These are phyloP conservation scores for Leccinum olivaceopallidum DNA, from an alignment of 768 basidiomycete genomes.

Conservation along the genomic window DNA sequence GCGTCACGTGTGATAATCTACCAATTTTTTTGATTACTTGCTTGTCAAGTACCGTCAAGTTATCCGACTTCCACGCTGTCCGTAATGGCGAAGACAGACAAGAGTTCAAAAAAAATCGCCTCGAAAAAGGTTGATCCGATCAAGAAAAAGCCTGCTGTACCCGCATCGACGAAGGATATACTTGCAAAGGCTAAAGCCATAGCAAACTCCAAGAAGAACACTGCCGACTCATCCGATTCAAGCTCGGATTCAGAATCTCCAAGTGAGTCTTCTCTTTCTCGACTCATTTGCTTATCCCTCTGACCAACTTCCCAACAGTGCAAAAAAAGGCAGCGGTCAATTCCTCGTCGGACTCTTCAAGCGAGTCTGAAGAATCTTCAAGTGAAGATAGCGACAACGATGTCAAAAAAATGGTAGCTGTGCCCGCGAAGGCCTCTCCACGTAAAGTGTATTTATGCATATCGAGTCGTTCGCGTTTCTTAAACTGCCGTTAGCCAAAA, in stretches of 20 bases:
- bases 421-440: background rate
- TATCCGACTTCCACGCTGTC: conserved; percentile 3
- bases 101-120: conserved; percentile 36
- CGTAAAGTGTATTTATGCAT: background rate
- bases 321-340: conserved; percentile 7
- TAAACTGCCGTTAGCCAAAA: background rate
- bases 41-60: background rate
- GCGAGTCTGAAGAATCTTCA: background rate
- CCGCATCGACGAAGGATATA: conserved; percentile 43
- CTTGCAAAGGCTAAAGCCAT: conserved; percentile 41
- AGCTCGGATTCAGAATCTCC: background rate
- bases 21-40: conserved; percentile 17
- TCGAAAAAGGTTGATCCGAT: conserved; percentile 33
- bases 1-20: conserved; percentile 24
- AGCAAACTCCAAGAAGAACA: conserved; percentile 13
- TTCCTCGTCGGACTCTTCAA: background rate
- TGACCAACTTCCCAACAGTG: background rate
- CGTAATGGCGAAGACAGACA: conserved; percentile 42
- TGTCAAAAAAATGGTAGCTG: background rate
- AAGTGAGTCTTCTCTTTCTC: background rate
- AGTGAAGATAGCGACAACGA: background rate
- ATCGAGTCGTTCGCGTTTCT: background rate
- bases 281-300: background rate
- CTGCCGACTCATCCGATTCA: background rate
- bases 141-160: conserved; percentile 23